Percentiles rank a stretch among this genome's conserved stretches.
Conservation (phyloP, 2,329 filamentous ascomycete species). For the Diaporthe batatas region DNA sequence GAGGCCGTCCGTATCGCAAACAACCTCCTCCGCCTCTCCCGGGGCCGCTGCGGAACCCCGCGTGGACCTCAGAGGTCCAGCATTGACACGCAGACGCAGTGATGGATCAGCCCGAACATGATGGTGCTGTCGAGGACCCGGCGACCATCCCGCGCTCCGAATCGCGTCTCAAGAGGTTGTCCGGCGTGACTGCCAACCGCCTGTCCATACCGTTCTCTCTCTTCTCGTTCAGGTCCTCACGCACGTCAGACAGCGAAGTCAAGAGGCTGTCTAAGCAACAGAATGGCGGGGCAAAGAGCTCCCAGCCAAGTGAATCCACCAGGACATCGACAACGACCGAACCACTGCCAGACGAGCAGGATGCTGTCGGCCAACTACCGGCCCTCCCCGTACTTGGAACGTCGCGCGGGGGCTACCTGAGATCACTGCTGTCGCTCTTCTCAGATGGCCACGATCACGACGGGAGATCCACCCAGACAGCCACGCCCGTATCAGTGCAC, state of each 20-base stretch:
- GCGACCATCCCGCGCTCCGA: slow-evolving; percentile 8
- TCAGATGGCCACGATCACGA: slow-evolving; percentile 1
- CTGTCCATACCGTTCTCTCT: slow-evolving; percentile 27
- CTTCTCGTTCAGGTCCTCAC: slow-evolving; percentile 10
- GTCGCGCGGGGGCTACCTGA: slow-evolving; percentile 35
- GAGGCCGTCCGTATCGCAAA: neutral
- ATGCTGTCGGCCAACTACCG: slow-evolving; percentile 5
- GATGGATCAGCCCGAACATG: slow-evolving; percentile 16
- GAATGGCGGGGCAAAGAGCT: slow-evolving; percentile 27
- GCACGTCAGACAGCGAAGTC: slow-evolving; percentile 5
- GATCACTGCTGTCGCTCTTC: slow-evolving; percentile 32
- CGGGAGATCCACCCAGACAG: neutral
- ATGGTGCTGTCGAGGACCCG: neutral
- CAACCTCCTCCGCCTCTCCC: slow-evolving; percentile 4
- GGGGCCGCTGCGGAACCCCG: slow-evolving; percentile 4
- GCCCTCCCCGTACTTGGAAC: slow-evolving; percentile 4
- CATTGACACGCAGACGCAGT: neutral
- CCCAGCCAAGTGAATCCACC: slow-evolving; percentile 16
- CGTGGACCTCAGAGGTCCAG: neutral
- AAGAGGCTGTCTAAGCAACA: slow-evolving; percentile 5
- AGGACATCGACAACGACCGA: slow-evolving; percentile 16
- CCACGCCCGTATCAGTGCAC: slow-evolving; percentile 10
- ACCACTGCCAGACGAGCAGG: slow-evolving; percentile 5
- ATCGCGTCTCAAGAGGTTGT: slow-evolving; percentile 31
- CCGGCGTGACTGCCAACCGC: slow-evolving; percentile 16